Percentiles rank a stretch among this genome's conserved stretches.
phyloP scores from a whole-genome alignment of 371 early-diverging fungal genomes.

The Syncephalis plumigaleata region DNA sequence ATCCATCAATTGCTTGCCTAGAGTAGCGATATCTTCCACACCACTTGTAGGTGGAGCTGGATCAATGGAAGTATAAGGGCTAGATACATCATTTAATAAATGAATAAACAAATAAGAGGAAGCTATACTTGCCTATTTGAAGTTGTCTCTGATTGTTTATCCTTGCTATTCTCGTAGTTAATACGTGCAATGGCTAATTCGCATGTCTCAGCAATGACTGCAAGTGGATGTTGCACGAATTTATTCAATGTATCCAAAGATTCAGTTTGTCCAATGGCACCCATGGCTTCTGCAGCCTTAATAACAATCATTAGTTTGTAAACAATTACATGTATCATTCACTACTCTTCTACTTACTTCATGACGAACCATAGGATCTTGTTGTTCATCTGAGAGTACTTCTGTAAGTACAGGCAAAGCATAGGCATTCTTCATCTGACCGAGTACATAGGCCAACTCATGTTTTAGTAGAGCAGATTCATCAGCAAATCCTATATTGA shows the following conservation, averaged over 20 bases:
- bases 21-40: constrained; percentile 36
- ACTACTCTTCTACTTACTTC: constrained; percentile 39
- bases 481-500: constrained; percentile 47
- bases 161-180: constrained; percentile 12
- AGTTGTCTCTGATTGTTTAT: background rate
- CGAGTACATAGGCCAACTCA: constrained; percentile 97
- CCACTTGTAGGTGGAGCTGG: constrained; percentile 71
- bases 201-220: constrained; percentile 85
- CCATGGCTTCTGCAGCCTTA: constrained; percentile 94
- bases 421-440: constrained; percentile 86
- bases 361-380: constrained; percentile 97
- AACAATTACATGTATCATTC: constrained; percentile 8
- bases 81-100: constrained; percentile 12
- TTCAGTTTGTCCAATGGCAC: constrained; percentile 68
- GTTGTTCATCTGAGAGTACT: constrained; percentile 45
- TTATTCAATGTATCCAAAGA: constrained; percentile 50
- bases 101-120: no score
- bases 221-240: constrained; percentile 42
- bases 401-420: constrained; percentile 54
- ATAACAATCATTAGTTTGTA: background rate
- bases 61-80: constrained; percentile 65
- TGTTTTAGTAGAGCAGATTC: constrained; percentile 94
- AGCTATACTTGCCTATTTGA: background rate
- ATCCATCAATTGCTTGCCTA: constrained; percentile 53
- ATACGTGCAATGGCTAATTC: constrained; percentile 86